Conservation (phyloP, 2,329 filamentous ascomycete species). For the Beauveria bassiana region DNA sequence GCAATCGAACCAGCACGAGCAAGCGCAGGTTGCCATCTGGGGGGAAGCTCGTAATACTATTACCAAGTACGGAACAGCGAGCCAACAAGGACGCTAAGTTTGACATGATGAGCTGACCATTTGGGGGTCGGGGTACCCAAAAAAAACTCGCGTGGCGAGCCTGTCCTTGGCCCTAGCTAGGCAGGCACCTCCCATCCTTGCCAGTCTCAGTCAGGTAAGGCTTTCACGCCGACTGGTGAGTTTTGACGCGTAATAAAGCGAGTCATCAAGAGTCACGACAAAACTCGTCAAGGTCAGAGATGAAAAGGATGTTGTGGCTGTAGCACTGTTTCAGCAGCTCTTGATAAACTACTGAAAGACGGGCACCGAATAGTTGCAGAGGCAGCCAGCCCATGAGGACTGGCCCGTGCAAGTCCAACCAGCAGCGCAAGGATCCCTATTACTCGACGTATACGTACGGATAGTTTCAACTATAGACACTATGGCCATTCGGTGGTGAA, state of each 20-base stretch:
- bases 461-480: not conserved
- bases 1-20: conserved; percentile 6
- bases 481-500: not conserved
- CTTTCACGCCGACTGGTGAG: no score
- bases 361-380: not conserved
- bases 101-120: not conserved
- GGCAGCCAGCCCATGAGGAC: not conserved
- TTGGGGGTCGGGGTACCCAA: not conserved
- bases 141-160: not conserved
- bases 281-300: not conserved
- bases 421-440: not conserved
- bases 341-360: not conserved
- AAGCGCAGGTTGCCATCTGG: not conserved
- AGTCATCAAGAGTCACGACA: no score
- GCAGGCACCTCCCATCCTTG: no score
- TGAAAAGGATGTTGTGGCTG: not conserved
- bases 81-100: not conserved
- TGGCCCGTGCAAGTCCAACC: not conserved
- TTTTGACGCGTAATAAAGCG: no score
- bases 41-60: not conserved
- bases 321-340: no score
- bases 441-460: no score
- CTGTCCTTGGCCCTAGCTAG: not conserved
- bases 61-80: not conserved
- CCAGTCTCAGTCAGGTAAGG: no score